Base-by-base conservation (phyloP, 495 filamentous ascomycete species). In the Glarea lozoyensis region DNA sequence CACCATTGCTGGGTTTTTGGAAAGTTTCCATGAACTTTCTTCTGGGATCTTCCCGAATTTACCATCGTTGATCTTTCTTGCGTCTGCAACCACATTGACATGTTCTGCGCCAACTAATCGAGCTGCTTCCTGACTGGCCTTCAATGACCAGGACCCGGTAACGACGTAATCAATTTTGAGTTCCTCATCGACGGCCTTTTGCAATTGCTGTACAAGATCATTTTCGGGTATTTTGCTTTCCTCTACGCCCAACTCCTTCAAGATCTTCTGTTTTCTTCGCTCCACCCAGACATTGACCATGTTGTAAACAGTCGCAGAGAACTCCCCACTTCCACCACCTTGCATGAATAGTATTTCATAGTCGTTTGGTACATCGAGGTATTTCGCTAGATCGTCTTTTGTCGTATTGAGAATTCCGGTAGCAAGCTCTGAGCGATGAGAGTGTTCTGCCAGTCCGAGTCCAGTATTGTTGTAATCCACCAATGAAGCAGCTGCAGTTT, bases 121-220 rank as follows among this genome's bases (percentile, higher is more conserved):
- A 18, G 67, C 65, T 18, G 87, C 88, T 62, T 96, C 90, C 60
- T 89, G 82, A 32, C 75, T 81, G n/a, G 88, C 88, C 63, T 97
- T 95, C 48, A 85, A 69, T 21, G 84, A 89, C 90, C 92, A 94
- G n/a, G 78, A 76, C 45, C 90, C 89, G 27, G 92, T 94, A 25
- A 95, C 82, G 13, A 95, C 68, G 60, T 97, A 97, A 60, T 95
- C 92, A 15, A 92, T 60, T 59, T 78, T 81, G 57, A 94, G 58
- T 29, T 84, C 75, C 29, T 75, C 60, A 36, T 78, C 66, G 1
- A 87, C 68, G 34, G 78, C 75, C 52, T 73, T 73, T 46, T 68
- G 67, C 38, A 93, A 66, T 39, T 69, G 64, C 42, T 73, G 67
- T 5, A 85, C 52, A 13, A 86, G 61, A 31, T 73, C 72, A 17